Evolutionary conservation across 1,284 basidiomycete species (phyloP), one percentile per base, ranked within the genome.

Genomic region (Cerrena zonata): DNA sequence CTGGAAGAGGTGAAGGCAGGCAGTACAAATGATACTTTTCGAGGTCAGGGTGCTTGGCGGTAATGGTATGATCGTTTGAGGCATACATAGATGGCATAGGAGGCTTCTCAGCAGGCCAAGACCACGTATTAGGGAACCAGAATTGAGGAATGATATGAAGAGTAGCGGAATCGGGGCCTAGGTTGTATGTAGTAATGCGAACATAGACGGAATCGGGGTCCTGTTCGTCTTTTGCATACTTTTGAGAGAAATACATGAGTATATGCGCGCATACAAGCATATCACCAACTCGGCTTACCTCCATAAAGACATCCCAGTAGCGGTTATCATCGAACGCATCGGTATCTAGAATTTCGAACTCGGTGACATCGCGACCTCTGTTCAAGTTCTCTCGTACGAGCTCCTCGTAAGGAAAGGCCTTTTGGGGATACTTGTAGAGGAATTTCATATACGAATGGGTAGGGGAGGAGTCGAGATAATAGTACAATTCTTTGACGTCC

Each of bases 361-460:
- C 95, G 52, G 80, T 73, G 19, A 93, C 93, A 56, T 96, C 86
- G 37, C 95, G 80, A 59, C 82, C 82, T 45, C 95, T 80, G 61
- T 86, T 81, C 58, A 82, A 73, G 63, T 88, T 94, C 73, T 98
- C 94, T 47, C 78, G 73, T 13, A 94, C 88, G 48, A 99, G 82
- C 58, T 96, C 80, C 65, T 97, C 92, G 71, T 99, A 99, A 0
- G 95, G 95, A 70, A 82, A 99, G 42, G 79, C 76, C 57, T 82
- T 76, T 69, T 99, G 95, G 13, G 95, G 94, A 63, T 98, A 98
- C 70, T 98, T 98, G 84, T 97, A 97, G 53, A 97, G 74, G 70
- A 89, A 95, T 71, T 98, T 99, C 95, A 98, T 98, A 79, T 98
- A 99, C 26, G 92, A 95, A 67, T 99, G 95, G 1, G 94, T 97